Percentiles rank a stretch among this genome's conserved stretches.
Evolutionary conservation across 306 rosid genomes (phyloP).

Genomic region (Vigna unguiculata): DNA sequence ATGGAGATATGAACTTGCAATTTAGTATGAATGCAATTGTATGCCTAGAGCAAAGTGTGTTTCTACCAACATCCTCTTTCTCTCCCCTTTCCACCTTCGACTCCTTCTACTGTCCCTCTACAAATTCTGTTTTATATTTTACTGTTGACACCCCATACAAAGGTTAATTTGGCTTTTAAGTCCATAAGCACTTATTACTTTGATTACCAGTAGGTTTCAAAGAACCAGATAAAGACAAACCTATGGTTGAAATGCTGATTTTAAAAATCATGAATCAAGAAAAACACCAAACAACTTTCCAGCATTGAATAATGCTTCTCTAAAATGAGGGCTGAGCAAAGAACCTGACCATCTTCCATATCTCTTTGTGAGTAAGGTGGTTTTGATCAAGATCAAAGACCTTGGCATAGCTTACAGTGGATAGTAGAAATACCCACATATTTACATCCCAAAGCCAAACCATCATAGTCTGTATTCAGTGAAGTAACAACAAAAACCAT

Average conservation of each 20-base stretch:
- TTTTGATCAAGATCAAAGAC: conserved; percentile 89
- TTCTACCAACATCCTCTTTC: not conserved
- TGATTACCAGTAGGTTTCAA: conserved; percentile 7
- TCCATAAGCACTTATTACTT: conserved; percentile 22
- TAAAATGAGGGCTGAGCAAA: conserved; percentile 40
- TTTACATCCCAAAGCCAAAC: conserved; percentile 99
- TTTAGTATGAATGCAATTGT: not conserved
- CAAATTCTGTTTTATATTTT: conserved; percentile 17
- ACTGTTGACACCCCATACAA: conserved; percentile 3
- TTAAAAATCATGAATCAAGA: conserved; percentile 30
- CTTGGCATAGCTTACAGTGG: conserved; percentile 75
- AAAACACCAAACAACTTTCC: conserved; percentile 26
- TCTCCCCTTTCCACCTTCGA: conserved; percentile 1
- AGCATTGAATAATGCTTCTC: conserved; percentile 33
- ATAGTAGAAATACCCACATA: conserved; percentile 85
- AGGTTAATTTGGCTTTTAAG: conserved; percentile 10
- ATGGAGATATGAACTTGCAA: conserved; percentile 20
- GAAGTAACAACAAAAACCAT: conserved; percentile 40
- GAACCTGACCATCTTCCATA: conserved; percentile 82
- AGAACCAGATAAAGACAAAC: conserved; percentile 4
- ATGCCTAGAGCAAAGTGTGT: not conserved
- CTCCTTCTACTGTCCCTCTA: not conserved
- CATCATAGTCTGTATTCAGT: conserved; percentile 77
- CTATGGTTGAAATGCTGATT: conserved; percentile 13
- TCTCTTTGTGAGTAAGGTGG: conserved; percentile 87